Base-by-base conservation (phyloP, 805 yeast species). In the Barnettozyma vustinii region DNA sequence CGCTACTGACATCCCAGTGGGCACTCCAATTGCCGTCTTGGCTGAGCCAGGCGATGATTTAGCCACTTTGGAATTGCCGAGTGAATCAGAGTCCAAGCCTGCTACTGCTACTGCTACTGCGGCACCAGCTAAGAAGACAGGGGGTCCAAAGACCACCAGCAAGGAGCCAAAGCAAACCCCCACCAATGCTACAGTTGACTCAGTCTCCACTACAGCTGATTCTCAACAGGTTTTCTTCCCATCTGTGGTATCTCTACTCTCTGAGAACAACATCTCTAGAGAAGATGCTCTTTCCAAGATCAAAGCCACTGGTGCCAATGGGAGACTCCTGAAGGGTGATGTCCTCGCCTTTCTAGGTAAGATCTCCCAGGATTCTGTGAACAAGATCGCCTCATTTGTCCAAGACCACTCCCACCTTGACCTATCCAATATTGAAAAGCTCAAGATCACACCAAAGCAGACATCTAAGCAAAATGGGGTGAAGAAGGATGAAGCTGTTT, bases 41-140 rank as follows among this genome's bases (percentile, higher is more conserved):
- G 97, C 97, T 12, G 98, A 91, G 57, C 83, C 80, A 1, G 95
- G 81, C 33, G 99, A 94, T 62, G 96, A 91, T 62, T 63, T 92
- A 52, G 62, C 79, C 9, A 67, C 79, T 15, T 70, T 90, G 54
- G 81, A 79, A 55, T 64, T 74, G 51, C 95, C 96, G 30, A 26
- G 20, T 5, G 48, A 21, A 16, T 44, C 52, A 40, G 47, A 36
- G 21, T 19, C 39, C 20, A 36, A 36, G 21, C 39, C 39, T 36
- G 30, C 33, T 13, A 3, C 33, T 30, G 16, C n/a, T n/a, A n/a
- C 39, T 36, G 30, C 33, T 13, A 3, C 33, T 30, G 16, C n/a
- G n/a, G n/a, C 33, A 30, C n/a, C 33, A 13, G 33, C 33, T 13
- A 13, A 12, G 33, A 30, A 30, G 33, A 4, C 33, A 3, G 33